A percentile compares a stretch with the other conserved stretches of the same genome.
Conservation (phyloP, 352 stramenopile genomes). For the Phytophthora sansomeana region DNA sequence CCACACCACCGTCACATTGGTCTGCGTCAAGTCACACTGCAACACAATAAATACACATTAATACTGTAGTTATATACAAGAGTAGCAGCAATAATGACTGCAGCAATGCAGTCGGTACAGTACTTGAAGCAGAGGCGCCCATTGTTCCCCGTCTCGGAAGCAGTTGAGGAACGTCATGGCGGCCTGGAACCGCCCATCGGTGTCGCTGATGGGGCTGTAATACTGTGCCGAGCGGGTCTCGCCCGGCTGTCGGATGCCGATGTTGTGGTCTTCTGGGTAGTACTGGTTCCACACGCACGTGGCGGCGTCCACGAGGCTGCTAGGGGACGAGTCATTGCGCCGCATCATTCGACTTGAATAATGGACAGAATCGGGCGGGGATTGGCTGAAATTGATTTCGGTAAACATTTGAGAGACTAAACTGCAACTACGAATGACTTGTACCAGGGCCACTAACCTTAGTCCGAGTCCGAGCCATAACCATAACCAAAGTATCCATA, state of each 20-base stretch:
- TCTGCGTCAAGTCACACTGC: constrained; percentile 63
- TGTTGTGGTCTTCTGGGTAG: constrained; percentile 73
- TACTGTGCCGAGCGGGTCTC: constrained; percentile 55
- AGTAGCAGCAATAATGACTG: no score
- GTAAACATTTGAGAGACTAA: no score
- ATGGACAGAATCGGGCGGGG: not conserved
- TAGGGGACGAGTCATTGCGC: constrained; percentile 28
- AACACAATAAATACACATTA: not conserved
- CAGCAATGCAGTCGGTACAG: not conserved
- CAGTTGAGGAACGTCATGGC: constrained; percentile 65
- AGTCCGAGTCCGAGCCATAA: constrained; percentile 14
- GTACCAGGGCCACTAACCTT: no score
- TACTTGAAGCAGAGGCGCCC: constrained; percentile 56
- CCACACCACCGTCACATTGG: constrained; percentile 58
- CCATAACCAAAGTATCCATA: not conserved
- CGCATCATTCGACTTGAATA: constrained; percentile 1
- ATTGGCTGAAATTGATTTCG: not conserved
- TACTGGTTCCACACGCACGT: constrained; percentile 84
- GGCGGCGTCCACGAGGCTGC: constrained; percentile 48
- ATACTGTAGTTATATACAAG: no score
- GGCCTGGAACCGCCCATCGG: constrained; percentile 62
- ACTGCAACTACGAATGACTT: no score
- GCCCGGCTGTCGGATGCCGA: constrained; percentile 45
- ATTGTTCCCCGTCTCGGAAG: constrained; percentile 59
- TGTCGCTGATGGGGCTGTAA: constrained; percentile 60